Percentiles rank a stretch among this genome's conserved stretches.
Conservation (phyloP, 345 rosid species). For the Arabidopsis arenosa region DNA sequence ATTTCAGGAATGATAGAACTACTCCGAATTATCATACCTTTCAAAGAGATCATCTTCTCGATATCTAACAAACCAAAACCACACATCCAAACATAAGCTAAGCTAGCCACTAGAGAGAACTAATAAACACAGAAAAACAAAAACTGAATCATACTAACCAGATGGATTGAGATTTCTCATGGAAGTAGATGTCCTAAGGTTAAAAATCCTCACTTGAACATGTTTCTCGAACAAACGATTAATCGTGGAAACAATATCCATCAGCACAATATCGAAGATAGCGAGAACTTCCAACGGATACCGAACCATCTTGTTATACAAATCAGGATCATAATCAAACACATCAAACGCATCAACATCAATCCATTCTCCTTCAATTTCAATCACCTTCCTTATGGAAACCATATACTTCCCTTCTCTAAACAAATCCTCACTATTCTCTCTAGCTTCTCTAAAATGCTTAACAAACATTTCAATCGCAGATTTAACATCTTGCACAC, state of each 20-base stretch:
- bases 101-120: constrained; percentile 16
- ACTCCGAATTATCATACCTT: constrained; percentile 93
- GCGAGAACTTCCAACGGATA: constrained; percentile 95
- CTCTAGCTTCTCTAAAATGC: constrained; percentile 72
- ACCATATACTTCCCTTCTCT: constrained; percentile 92
- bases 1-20: constrained; percentile 97
- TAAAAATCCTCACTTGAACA: constrained; percentile 80
- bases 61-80: constrained; percentile 60
- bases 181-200: constrained; percentile 74
- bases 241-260: constrained; percentile 83
- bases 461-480: constrained; percentile 89
- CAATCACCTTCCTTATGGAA: constrained; percentile 71
- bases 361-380: constrained; percentile 88
- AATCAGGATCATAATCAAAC: constrained; percentile 77
- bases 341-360: constrained; percentile 92
- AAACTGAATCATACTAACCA: constrained; percentile 49
- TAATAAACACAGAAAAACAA: not conserved
- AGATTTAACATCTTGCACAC: constrained; percentile 87
- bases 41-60: constrained; percentile 95
- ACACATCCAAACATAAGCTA: constrained; percentile 30
- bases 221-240: constrained; percentile 84
- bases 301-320: constrained; percentile 86
- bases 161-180: constrained; percentile 97
- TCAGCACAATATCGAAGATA: constrained; percentile 89
- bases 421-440: constrained; percentile 52